These are phyloP conservation scores for Strobilomyces echinocephalus DNA, from an alignment of 768 basidiomycete species.

Conservation along the genomic window DNA sequence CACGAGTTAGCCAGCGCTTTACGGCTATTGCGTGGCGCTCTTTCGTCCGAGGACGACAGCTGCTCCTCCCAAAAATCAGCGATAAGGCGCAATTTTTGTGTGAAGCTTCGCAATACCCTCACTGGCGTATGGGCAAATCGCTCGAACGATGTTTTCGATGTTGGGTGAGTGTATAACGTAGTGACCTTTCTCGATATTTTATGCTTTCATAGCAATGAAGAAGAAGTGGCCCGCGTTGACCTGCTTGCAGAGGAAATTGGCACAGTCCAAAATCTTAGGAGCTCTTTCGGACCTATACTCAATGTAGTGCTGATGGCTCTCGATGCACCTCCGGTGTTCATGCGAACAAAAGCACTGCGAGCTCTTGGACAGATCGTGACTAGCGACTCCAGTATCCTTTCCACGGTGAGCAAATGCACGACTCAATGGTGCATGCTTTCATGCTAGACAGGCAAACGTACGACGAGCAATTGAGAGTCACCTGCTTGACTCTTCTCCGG, in stretches of 20 bases:
- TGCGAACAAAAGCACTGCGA: constrained; percentile 90
- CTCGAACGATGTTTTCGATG: constrained; percentile 72
- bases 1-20: constrained; percentile 76
- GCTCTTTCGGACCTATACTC: constrained; percentile 80
- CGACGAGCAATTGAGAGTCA: constrained; percentile 85
- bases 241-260: constrained; percentile 71
- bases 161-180: constrained; percentile 49
- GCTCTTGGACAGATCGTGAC: constrained; percentile 87
- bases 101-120: constrained; percentile 57
- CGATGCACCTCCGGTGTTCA: constrained; percentile 83
- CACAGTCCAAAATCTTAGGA: constrained; percentile 66
- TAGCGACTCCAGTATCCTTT: constrained; percentile 80
- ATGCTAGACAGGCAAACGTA: constrained; percentile 57
- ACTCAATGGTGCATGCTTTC: neutral
- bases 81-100: constrained; percentile 39
- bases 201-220: constrained; percentile 50
- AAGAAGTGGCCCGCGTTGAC: constrained; percentile 67
- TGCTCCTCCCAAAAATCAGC: constrained; percentile 18
- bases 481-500: constrained; percentile 85
- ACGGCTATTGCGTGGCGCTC: constrained; percentile 48
- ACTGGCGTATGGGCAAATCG: constrained; percentile 71
- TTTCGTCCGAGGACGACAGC: constrained; percentile 38
- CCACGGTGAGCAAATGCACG: constrained; percentile 46
- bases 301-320: constrained; percentile 73
- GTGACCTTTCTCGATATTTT: neutral